Conservation (phyloP, 2,329 filamentous ascomycete genomes). For the Botrytis elliptica region DNA sequence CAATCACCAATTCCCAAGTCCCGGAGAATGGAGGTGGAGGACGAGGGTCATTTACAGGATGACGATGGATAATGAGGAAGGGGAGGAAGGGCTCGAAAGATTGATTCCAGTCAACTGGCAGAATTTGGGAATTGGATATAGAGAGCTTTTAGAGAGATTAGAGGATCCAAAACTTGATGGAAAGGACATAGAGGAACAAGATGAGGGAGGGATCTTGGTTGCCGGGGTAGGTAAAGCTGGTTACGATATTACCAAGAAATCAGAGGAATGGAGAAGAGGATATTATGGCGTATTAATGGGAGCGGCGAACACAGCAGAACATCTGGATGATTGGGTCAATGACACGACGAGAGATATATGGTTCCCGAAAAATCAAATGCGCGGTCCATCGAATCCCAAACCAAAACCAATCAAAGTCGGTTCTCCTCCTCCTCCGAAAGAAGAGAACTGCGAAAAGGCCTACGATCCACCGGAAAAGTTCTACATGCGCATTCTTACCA, state of each 20-base stretch:
- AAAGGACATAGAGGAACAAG: slow-evolving; percentile 54
- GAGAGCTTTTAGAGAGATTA: slow-evolving; percentile 61
- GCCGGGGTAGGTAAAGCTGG: slow-evolving; percentile 52
- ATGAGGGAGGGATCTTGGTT: slow-evolving; percentile 53
- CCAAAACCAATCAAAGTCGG: slow-evolving; percentile 70
- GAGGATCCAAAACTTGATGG: slow-evolving; percentile 71
- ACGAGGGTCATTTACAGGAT: slow-evolving; percentile 67
- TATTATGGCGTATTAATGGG: slow-evolving; percentile 84
- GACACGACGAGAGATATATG: slow-evolving; percentile 65
- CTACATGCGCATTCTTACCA: slow-evolving; percentile 80
- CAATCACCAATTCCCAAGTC: slow-evolving; percentile 76
- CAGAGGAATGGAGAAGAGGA: slow-evolving; percentile 79
- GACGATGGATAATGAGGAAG: slow-evolving; percentile 39
- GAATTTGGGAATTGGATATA: slow-evolving; percentile 58
- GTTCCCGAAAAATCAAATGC: slow-evolving; percentile 70
- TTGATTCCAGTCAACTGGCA: slow-evolving; percentile 58
- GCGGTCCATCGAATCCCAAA: slow-evolving; percentile 79
- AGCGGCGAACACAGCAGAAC: slow-evolving; percentile 72
- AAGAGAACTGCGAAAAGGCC: slow-evolving; percentile 71
- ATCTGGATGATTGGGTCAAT: slow-evolving; percentile 74
- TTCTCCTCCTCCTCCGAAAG: slow-evolving; percentile 61
- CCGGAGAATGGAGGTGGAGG: slow-evolving; percentile 74
- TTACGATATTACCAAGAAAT: slow-evolving; percentile 52
- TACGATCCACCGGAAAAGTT: slow-evolving; percentile 71
- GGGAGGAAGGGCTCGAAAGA: slow-evolving; percentile 20